Percentiles rank a stretch among this genome's conserved stretches.
Conservation (phyloP, 23 red algal species). For the Pyropia haitanensis region DNA sequence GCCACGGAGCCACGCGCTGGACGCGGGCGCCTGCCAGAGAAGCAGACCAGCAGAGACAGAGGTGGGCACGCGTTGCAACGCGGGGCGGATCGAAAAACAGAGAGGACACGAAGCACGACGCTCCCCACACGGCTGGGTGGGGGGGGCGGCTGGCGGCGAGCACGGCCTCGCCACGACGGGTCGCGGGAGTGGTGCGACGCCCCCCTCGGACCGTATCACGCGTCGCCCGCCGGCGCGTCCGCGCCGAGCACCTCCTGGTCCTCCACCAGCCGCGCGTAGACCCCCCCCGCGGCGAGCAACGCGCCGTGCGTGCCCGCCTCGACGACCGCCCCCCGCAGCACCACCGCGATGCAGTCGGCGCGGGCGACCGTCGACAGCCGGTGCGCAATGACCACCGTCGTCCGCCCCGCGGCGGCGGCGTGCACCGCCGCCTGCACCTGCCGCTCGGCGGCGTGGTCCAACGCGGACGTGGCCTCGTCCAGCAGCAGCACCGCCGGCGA, state of each 20-base stretch:
- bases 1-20: too few relatives aligned
- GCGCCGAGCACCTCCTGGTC: slow-evolving; percentile 24
- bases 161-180: too few relatives aligned
- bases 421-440: slow-evolving; percentile 70
- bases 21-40: too few relatives aligned
- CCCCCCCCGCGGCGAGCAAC: slow-evolving; percentile 29
- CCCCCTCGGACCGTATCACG: too few relatives aligned
- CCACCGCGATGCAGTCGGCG: slow-evolving; percentile 73
- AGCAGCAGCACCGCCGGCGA: slow-evolving; percentile 79
- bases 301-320: slow-evolving; percentile 58
- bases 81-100: too few relatives aligned
- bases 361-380: slow-evolving; percentile 68
- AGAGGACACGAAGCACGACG: too few relatives aligned
- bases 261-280: slow-evolving; percentile 59
- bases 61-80: too few relatives aligned
- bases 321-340: slow-evolving; percentile 52
- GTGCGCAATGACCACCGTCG: slow-evolving; percentile 82
- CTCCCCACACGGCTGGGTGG: too few relatives aligned
- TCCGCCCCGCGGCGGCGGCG: slow-evolving; percentile 46
- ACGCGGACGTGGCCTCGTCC: slow-evolving; percentile 86
- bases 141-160: too few relatives aligned
- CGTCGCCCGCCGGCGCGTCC: too few relatives aligned
- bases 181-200: too few relatives aligned
- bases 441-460: slow-evolving; percentile 79
- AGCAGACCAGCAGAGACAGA: too few relatives aligned